phyloP scores from a whole-genome alignment of 1,284 basidiomycete species.

The Ganoderma lucidum region DNA sequence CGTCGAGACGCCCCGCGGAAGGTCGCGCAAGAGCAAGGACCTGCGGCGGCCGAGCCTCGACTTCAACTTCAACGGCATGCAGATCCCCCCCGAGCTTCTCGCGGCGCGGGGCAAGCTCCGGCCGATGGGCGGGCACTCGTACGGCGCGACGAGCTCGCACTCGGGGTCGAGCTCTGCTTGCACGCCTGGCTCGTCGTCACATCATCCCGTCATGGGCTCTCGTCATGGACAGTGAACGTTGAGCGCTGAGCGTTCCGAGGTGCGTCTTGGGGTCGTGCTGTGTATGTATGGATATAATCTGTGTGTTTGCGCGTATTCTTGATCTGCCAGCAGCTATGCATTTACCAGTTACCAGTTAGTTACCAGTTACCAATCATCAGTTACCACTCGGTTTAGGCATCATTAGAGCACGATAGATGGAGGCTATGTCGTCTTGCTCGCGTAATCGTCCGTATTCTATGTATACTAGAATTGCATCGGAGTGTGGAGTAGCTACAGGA shows the following conservation, averaged over 20 bases:
- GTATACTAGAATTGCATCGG: constrained; percentile 26
- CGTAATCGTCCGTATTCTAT: constrained; percentile 29
- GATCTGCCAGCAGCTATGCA: not conserved
- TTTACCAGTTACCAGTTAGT: constrained; percentile 8
- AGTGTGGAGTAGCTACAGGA: not conserved
- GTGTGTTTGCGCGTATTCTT: not conserved
- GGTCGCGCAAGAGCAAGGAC: constrained; percentile 47
- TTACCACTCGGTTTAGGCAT: not conserved
- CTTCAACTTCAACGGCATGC: not conserved
- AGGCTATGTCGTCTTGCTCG: constrained; percentile 10
- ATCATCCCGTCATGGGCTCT: not conserved
- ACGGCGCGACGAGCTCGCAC: constrained; percentile 23
- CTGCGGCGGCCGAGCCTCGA: constrained; percentile 34
- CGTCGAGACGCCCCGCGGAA: constrained; percentile 44
- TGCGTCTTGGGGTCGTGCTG: not conserved
- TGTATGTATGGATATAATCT: not conserved
- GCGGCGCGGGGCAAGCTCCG: constrained; percentile 11
- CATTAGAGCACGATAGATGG: constrained; percentile 10
- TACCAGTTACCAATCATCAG: not conserved
- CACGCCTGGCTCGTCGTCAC: not conserved
- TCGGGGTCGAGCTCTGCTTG: constrained; percentile 14
- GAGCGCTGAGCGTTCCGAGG: not conserved
- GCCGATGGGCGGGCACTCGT: constrained; percentile 10
- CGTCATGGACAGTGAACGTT: not conserved
- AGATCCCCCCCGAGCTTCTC: not conserved